phyloP scores from a whole-genome alignment of 768 basidiomycete genomes.

The Neoboletus magnificus region DNA sequence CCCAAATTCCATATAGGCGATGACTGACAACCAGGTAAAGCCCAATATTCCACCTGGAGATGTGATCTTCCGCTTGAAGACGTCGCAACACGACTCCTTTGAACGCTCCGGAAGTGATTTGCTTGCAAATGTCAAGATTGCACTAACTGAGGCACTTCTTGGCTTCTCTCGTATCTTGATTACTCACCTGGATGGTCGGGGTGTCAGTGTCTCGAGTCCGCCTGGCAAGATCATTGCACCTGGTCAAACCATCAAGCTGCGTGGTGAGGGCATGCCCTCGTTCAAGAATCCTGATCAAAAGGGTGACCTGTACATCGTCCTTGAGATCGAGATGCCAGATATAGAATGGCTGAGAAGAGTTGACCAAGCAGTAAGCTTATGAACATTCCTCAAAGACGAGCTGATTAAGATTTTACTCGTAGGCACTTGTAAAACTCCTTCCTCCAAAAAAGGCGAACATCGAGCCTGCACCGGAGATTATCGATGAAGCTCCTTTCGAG shows the following conservation, averaged over 20 bases:
- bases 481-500: constrained; percentile 71
- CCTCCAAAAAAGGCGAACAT: constrained; percentile 77
- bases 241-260: constrained; percentile 68
- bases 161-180: constrained; percentile 93
- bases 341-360: constrained; percentile 69
- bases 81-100: constrained; percentile 70
- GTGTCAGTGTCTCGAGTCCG: constrained; percentile 75
- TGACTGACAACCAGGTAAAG: constrained; percentile 39
- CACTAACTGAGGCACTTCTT: constrained; percentile 88
- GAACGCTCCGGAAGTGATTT: constrained; percentile 82
- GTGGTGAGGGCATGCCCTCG: constrained; percentile 88
- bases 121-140: constrained; percentile 75
- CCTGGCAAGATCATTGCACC: constrained; percentile 72
- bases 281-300: constrained; percentile 61
- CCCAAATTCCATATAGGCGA: background rate
- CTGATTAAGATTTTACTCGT: constrained; percentile 6
- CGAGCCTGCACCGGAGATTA: constrained; percentile 65
- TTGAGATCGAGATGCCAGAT: constrained; percentile 87
- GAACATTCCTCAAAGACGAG: background rate
- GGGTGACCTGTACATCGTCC: constrained; percentile 79
- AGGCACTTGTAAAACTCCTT: constrained; percentile 65
- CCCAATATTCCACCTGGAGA: constrained; percentile 87
- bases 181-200: constrained; percentile 90
- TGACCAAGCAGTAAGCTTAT: constrained; percentile 50
- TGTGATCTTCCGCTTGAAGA: constrained; percentile 78